Evolutionary conservation across 768 basidiomycete genomes (phyloP), one percentile per base, ranked within the genome.

Genomic region (Panellus pusillus): DNA sequence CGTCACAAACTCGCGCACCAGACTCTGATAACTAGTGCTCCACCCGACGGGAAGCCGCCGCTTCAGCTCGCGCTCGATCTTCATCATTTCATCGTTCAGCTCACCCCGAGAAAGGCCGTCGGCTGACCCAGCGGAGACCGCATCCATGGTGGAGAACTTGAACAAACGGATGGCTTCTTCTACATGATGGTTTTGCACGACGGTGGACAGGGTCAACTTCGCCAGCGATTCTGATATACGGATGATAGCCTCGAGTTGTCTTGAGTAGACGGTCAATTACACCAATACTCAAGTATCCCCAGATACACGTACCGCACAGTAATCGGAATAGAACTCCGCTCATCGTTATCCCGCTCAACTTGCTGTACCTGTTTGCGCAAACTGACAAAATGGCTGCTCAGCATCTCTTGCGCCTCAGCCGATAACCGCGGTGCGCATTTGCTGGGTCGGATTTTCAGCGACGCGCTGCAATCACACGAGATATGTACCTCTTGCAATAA

Each of bases 121-220:
- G 15, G 89, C 86, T 29, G 91, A 88, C 12, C 97, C 95, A 0
- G 94, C 93, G 12, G 91, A 89, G 24, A 98, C 95, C 20, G 97
- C 97, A 68, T 98, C 94, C 96, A 99, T 98, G 3, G 97, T 98
- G 9, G 95, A 98, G 73, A 87, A 95, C 66, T 96, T 98, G 86
- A 99, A 99, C 38, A 99, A 72, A 9, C 97, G 89, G 62, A 98
- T 98, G 6, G 97, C 91, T 70, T 99, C 97, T 70, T 98, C 95
- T 19, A 98, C 96, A 62, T 99, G 95, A 66, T 95, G 88, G 44
- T 87, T 88, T 63, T 87, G 85, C 3, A 98, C 97, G 3, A 86
- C 79, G 0, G 92, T 79, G 0, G 89, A 87, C 14, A 99, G 78
- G 3, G 93, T 93, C 72, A 98, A 82, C 66, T 98, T 99, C 12